Conservation (phyloP, 2,329 filamentous ascomycete species). For the Botrytis deweyae region DNA sequence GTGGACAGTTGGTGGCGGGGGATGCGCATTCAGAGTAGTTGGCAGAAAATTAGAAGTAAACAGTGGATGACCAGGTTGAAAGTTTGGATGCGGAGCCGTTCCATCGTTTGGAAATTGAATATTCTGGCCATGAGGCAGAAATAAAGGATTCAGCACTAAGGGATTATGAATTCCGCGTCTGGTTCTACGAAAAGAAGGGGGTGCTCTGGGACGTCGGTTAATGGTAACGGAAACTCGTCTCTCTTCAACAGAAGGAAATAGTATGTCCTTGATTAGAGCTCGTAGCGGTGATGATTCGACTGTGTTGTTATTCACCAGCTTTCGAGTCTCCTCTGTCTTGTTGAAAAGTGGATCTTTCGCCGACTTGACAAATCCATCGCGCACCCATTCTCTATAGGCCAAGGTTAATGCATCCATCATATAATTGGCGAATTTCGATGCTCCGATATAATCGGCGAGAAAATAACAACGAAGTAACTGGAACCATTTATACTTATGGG, state of each 20-base stretch:
- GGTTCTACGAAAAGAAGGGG: neutral
- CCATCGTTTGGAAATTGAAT: neutral
- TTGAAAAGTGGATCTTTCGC: neutral
- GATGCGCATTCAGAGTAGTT: too few species aligned
- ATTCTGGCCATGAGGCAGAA: neutral
- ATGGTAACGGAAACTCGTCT: neutral
- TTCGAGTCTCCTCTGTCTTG: neutral
- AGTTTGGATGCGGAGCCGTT: too few species aligned
- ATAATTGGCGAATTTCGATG: neutral
- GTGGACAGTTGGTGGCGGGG: neutral
- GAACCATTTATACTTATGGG: neutral
- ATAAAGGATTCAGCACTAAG: neutral
- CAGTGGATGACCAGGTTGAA: neutral
- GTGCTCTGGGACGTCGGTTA: neutral
- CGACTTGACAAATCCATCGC: neutral
- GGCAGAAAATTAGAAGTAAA: neutral
- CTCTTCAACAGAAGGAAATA: neutral
- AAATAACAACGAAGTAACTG: constrained; percentile 7
- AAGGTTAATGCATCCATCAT: neutral
- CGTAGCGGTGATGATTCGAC: neutral
- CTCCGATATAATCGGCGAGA: neutral
- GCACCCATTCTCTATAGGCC: neutral
- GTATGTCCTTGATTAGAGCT: neutral
- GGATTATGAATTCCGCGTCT: neutral
- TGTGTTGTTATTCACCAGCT: neutral